Conservation (phyloP, 2,329 filamentous ascomycete species). For the Talaromyces islandicus region DNA sequence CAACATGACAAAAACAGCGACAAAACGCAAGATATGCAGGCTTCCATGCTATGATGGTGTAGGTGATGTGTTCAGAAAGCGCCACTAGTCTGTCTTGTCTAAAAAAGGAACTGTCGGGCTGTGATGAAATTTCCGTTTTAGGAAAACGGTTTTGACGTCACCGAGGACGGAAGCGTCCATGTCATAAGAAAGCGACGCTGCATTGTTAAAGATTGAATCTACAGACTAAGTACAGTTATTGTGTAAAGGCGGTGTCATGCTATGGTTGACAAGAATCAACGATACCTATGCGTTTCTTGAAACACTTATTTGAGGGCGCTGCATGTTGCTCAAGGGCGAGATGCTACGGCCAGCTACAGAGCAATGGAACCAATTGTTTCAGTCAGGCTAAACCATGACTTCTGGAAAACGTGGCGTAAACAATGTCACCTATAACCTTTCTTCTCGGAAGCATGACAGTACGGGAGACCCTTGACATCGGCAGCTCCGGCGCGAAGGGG, state of each 20-base stretch:
- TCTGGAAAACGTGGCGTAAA: background rate
- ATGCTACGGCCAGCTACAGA: background rate
- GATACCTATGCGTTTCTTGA: background rate
- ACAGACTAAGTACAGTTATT: background rate
- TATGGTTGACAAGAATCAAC: background rate
- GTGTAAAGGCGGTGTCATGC: background rate
- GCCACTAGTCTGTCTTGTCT: background rate
- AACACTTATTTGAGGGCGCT: background rate
- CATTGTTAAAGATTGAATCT: background rate
- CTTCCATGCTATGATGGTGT: background rate
- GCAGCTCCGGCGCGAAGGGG: background rate
- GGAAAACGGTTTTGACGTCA: background rate
- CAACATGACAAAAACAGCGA: background rate
- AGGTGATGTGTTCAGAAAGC: background rate
- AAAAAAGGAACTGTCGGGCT: background rate
- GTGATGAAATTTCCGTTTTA: background rate
- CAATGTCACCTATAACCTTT: background rate
- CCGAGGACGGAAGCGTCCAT: background rate
- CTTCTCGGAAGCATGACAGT: background rate
- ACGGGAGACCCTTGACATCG: background rate
- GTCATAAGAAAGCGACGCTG: background rate
- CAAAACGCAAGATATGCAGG: background rate
- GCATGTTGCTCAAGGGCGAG: background rate
- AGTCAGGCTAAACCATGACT: background rate
- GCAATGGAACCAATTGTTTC: background rate